Evolutionary conservation across 192 early-diverging fungal species (phyloP), one percentile per base, ranked within the genome.

Genomic region (Coemansia sp.): DNA sequence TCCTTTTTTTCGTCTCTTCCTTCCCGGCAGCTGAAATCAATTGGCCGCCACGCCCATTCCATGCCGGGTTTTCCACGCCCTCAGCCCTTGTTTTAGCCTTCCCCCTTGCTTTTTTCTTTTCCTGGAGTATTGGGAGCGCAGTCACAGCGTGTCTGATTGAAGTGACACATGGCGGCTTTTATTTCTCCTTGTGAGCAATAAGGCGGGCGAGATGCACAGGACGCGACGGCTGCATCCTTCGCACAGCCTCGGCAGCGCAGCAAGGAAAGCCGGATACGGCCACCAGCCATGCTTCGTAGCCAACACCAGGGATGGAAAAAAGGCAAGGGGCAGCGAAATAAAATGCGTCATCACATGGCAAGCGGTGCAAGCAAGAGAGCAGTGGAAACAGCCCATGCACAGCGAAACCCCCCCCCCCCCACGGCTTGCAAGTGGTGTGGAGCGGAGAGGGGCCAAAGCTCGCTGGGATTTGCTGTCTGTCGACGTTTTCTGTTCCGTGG

Each of bases 291-390:
- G n/a, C n/a, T n/a, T n/a, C n/a, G n/a, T 32, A 32, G 30, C 8
- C 30, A 32, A 32, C 30, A n/a, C n/a, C n/a, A n/a, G n/a, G n/a
- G n/a, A n/a, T n/a, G n/a, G n/a, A n/a, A n/a, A n/a, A n/a, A 34
- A 34, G 5, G 32, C 32, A 34, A 9, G 32, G 39, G 13, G 11
- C 39, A 42, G 39, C 1, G 30, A 32, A 8, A 42, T 16, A 10
- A 42, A 42, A 42, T 42, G 39, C 14, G 39, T 42, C 39, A 42
- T 42, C 39, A 42, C 39, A 42, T 42, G 39, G 39, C 39, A 42
- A 10, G 5, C 14, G 11, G 11, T 42, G 39, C 14, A 9, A 42
- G 13, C 8, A 42, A 16, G 39, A 8, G 11, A 42, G 11, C 3
- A 42, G 39, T 42, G 13, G 11, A 42, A 42, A 3, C 8, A 42